Percentiles rank a stretch among this genome's conserved stretches.
Conservation (phyloP, 2,329 filamentous ascomycete genomes). For the Fusarium tjaetaba region DNA sequence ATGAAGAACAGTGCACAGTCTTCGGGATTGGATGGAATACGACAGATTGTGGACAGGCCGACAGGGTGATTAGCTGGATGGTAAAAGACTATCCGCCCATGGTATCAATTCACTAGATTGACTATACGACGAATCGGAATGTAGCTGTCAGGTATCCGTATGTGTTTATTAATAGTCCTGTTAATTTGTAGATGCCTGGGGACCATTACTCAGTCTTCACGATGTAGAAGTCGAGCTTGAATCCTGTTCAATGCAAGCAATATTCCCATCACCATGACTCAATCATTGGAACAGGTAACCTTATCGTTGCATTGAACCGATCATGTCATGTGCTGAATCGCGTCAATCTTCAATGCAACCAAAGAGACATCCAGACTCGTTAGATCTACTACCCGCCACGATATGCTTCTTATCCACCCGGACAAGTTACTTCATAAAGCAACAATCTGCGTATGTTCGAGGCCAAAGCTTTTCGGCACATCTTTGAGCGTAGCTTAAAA, state of each 20-base stretch:
- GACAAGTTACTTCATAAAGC: not conserved
- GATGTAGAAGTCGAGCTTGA: not conserved
- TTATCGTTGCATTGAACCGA: not conserved
- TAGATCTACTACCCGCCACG: not conserved
- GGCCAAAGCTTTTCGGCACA: not conserved
- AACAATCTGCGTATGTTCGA: not conserved
- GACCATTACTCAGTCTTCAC: not conserved
- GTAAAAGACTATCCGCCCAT: not conserved
- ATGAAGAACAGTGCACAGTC: not conserved
- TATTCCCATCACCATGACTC: too few species aligned
- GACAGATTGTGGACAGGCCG: not conserved
- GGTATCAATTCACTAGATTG: not conserved
- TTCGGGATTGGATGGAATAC: not conserved
- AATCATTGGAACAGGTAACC: not conserved
- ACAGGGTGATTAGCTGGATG: not conserved
- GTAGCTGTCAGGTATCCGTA: not conserved
- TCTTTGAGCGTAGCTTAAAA: not conserved
- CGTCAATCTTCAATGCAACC: not conserved
- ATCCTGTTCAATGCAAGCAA: too few species aligned
- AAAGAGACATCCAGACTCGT: not conserved
- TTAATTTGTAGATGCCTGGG: fast-evolving
- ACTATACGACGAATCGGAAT: not conserved
- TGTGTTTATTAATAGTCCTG: too few species aligned
- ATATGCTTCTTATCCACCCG: not conserved
- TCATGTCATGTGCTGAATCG: not conserved